Conservation (phyloP, 2,329 filamentous ascomycete genomes). For the Microdochium trichocladiopsis region DNA sequence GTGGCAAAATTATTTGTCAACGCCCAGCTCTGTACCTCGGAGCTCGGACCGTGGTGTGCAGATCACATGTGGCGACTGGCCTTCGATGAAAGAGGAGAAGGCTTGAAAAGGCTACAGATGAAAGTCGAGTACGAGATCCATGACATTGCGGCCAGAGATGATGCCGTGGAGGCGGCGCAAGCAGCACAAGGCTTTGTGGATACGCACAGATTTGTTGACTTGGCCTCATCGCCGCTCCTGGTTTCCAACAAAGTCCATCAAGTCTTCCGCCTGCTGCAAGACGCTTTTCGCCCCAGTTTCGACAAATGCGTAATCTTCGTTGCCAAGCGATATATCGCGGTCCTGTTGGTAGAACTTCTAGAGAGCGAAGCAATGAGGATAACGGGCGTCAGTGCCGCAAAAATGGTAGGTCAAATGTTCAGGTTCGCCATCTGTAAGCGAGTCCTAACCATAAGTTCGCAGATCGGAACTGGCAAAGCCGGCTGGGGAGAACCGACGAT, state of each 20-base stretch:
- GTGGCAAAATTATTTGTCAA: constrained; percentile 54
- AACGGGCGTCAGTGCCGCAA: constrained; percentile 44
- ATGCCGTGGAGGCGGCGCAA: constrained; percentile 35
- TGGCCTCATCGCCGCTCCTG: constrained; percentile 19
- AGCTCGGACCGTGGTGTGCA: constrained; percentile 77
- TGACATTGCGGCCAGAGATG: constrained; percentile 12
- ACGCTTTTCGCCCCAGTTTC: constrained; percentile 52
- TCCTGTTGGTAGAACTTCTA: constrained; percentile 64
- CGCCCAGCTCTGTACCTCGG: constrained; percentile 50
- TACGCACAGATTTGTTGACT: constrained; percentile 35
- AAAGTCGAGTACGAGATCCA: constrained; percentile 37
- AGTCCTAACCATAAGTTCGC: constrained; percentile 8
- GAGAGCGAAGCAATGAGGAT: constrained; percentile 44
- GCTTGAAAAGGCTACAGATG: constrained; percentile 49
- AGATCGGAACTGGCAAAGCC: constrained; percentile 1
- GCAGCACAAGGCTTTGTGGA: constrained; percentile 50
- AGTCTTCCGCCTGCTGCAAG: constrained; percentile 52
- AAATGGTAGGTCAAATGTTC: constrained; percentile 46
- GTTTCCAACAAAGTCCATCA: constrained; percentile 68
- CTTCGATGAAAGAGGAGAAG: constrained; percentile 51
- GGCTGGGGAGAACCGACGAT: constrained; percentile 44
- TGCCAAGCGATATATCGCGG: constrained; percentile 68
- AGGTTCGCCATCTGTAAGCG: constrained; percentile 29
- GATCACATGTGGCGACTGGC: constrained; percentile 74
- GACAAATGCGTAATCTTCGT: constrained; percentile 86